Base-by-base conservation (phyloP, 371 early-diverging fungal species). In the Batrachochytrium dendrobatidis region DNA sequence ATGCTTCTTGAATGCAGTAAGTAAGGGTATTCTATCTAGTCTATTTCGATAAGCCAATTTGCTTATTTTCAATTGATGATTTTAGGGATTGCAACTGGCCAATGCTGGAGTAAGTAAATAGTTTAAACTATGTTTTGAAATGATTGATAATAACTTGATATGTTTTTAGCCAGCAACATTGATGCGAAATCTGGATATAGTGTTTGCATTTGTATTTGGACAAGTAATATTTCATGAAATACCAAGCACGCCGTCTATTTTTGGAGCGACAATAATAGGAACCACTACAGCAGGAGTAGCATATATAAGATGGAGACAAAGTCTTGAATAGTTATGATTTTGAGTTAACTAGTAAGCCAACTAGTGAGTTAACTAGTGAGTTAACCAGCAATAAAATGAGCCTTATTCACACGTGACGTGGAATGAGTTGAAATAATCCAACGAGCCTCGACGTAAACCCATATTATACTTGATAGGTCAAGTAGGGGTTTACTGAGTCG, bases 171-270 rank as follows among this genome's bases (percentile, higher is more conserved):
- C 86, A 3, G 86, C 80, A 30, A 85, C 86, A 1, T 55, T 91
- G 64, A 86, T 89, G 84, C 82, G 90, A 53, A 88, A 87, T 73
- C 71, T 84, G 52, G 90, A 91, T 63, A 83, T 91, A 22, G 84
- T 89, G 1, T 86, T 88, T 68, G 88, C 89, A 4, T 89, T 86
- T 72, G 50, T 86, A 20, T 83, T 86, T 67, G 88, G 90, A 31
- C 77, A 83, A 34, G 58, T 76, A 1, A 62, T 90, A 26, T 83
- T 90, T 55, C 75, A 79, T 44, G 89, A 90, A 61, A 62, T 75
- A 3, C 87, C 88, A 0, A 72, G 77, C 34, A 28, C 67, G 24
- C 72, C 73, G 33, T 75, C 77, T 18, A 65, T 85, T 29, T 32
- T 75, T 2, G 91, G 91, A 6, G 83, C 89, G 0, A 32, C 69